Evolutionary conservation across 2,329 filamentous ascomycete species (phyloP), one percentile per base, ranked within the genome.

Genomic region (Colletotrichum tanaceti): DNA sequence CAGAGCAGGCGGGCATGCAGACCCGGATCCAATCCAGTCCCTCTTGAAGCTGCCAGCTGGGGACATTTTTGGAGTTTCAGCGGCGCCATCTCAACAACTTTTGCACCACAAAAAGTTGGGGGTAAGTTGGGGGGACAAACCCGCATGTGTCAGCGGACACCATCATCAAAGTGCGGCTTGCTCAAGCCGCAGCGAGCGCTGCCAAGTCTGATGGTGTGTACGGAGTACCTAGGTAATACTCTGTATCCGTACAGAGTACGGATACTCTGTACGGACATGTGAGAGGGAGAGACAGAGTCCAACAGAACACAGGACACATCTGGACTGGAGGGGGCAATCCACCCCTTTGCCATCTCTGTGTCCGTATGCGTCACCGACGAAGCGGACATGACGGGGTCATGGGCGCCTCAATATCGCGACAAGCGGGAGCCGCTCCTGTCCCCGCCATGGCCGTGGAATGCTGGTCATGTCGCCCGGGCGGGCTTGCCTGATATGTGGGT

Each of bases 41-140:
- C 65, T 54, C 54, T 54, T 46, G 24, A 47, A 54, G 53, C 53
- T 65, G 11, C 63, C 44, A 52, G 52, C 50, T 58, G 52, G 47
- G 44, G 39, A 58, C 39, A n/a, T 16, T 66, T 35, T 66, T 57
- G 66, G 66, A 57, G 43, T 68, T 65, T 60, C 55, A 44, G 66
- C 50, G 20, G 44, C 55, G 55, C 66, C 49, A 41, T 55, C 55
- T 50, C 66, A 61, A 65, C 62, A 66, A 61, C 41, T 65, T 35
- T 22, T 24, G 22, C 35, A 47, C 35, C 32, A 24, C 43, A 39
- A 5, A 39, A 5, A 28, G 24, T 46, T 44, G 49, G 58, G 47
- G 47, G 39, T 43, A 54, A 41, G 28, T 41, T 52, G 43, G 65
- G 47, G 65, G 22, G 32, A 14, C 35, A 39, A 46, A 41, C 18